phyloP scores from a whole-genome alignment of 805 yeast species.

The Hanseniaspora hatyaiensis region DNA sequence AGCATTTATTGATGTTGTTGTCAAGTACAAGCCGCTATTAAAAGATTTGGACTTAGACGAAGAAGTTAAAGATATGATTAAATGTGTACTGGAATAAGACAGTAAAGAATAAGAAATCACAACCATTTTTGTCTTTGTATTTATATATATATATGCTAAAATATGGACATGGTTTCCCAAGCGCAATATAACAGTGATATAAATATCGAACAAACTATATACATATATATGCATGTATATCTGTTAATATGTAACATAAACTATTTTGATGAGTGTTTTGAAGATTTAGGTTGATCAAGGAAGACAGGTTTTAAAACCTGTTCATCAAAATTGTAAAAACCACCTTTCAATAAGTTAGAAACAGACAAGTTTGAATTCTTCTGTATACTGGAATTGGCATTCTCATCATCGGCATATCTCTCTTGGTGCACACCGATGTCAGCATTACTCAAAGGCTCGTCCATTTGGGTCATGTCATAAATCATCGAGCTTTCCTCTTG shows the following conservation, averaged over 20 bases:
- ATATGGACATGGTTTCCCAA: too few relatives aligned
- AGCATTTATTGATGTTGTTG: slow-evolving; percentile 52
- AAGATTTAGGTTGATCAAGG: slow-evolving; percentile 38
- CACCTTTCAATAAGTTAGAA: slow-evolving; percentile 17
- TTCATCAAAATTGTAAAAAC: slow-evolving; percentile 79
- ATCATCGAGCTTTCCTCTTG: slow-evolving; percentile 9
- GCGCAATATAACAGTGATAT: too few relatives aligned
- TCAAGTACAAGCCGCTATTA: slow-evolving; percentile 49
- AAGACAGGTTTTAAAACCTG: slow-evolving; percentile 86
- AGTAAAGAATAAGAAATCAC: too few relatives aligned
- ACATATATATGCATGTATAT: not conserved
- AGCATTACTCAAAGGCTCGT: too few relatives aligned
- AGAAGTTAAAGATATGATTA: slow-evolving; percentile 54
- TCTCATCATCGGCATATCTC: slow-evolving; percentile 19
- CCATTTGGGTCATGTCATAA: slow-evolving; percentile 1
- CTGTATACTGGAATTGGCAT: not conserved
- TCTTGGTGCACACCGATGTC: too few relatives aligned
- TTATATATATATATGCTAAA: too few relatives aligned
- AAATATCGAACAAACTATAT: not conserved
- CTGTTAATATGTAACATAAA: not conserved
- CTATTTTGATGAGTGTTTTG: slow-evolving; percentile 1
- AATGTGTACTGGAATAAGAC: slow-evolving; percentile 59
- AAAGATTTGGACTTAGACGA: slow-evolving; percentile 55
- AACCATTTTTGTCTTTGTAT: not conserved
- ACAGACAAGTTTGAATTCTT: slow-evolving; percentile 2